phyloP scores from a whole-genome alignment of 768 basidiomycete species.

The Lentinula detonsa region DNA sequence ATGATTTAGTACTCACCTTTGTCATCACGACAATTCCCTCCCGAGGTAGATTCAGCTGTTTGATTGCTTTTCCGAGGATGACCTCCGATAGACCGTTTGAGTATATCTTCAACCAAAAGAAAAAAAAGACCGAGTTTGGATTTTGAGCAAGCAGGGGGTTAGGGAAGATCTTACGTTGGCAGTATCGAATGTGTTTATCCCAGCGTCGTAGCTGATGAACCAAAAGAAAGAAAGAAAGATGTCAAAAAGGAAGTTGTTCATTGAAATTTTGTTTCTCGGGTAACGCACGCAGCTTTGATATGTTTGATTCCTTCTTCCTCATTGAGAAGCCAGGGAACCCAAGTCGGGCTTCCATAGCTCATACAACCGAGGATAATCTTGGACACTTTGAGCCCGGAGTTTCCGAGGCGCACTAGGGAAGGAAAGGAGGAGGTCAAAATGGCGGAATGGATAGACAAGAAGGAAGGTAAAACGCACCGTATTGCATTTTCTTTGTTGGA shows the following conservation, averaged over 20 bases:
- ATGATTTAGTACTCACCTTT: constrained; percentile 26
- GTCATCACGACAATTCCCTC: constrained; percentile 52
- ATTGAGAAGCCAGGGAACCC: constrained; percentile 37
- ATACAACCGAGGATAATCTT: constrained; percentile 21
- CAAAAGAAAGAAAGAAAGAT: neutral
- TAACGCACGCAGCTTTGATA: constrained; percentile 35
- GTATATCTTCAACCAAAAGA: constrained; percentile 24
- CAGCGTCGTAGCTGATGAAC: constrained; percentile 24
- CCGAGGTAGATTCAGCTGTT: constrained; percentile 37
- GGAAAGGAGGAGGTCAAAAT: too few relatives aligned
- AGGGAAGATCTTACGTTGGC: constrained; percentile 18
- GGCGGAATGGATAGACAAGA: too few relatives aligned
- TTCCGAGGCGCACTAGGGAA: constrained; percentile 34
- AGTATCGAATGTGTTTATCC: constrained; percentile 29
- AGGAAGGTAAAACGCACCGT: too few relatives aligned
- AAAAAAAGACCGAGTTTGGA: neutral
- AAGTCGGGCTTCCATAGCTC: constrained; percentile 20
- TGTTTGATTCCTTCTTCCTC: constrained; percentile 39
- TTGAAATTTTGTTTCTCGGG: too few relatives aligned
- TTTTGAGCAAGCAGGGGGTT: too few relatives aligned
- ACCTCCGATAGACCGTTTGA: constrained; percentile 39
- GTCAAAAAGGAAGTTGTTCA: neutral
- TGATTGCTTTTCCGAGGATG: constrained; percentile 45
- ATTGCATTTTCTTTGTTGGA: too few relatives aligned
- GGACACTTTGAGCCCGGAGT: constrained; percentile 45